A percentile compares a stretch with the other conserved stretches of the same genome.
Conservation (phyloP, 176 grass and related monocot species). For the Oryza coarctata region DNA sequence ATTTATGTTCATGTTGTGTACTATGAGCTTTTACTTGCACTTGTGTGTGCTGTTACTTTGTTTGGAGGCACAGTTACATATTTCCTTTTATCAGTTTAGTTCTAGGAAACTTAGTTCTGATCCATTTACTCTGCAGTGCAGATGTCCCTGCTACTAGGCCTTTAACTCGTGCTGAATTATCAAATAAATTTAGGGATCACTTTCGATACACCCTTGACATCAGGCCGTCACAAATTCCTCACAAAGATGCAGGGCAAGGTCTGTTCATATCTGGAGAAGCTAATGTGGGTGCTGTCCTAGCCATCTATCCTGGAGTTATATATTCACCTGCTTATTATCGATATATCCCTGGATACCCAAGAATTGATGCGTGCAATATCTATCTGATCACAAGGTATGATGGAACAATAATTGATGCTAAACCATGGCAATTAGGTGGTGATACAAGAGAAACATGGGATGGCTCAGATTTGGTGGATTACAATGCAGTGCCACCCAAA, state of each 20-base stretch:
- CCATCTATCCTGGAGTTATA: slow-evolving; percentile 85
- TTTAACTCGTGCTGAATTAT: slow-evolving; percentile 60
- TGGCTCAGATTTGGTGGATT: slow-evolving; percentile 43
- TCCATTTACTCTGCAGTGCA: slow-evolving; percentile 61
- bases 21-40: not conserved
- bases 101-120: slow-evolving; percentile 23
- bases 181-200: slow-evolving; percentile 57
- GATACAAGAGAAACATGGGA: slow-evolving; percentile 77
- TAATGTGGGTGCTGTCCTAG: slow-evolving; percentile 65
- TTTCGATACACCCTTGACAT: slow-evolving; percentile 77
- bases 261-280: slow-evolving; percentile 74
- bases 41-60: not conserved
- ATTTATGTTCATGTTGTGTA: not conserved
- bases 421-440: slow-evolving; percentile 73
- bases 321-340: slow-evolving; percentile 96
- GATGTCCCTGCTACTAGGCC: slow-evolving; percentile 62
- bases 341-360: slow-evolving; percentile 91
- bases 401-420: slow-evolving; percentile 79
- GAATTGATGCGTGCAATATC: slow-evolving; percentile 69
- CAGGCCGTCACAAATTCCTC: slow-evolving; percentile 69
- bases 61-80: not conserved
- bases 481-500: slow-evolving; percentile 38
- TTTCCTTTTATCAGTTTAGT: not conserved
- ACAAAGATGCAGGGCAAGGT: slow-evolving; percentile 87
- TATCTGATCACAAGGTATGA: slow-evolving; percentile 95